These are phyloP conservation scores for Solanum hybrid DNA, from an alignment of 305 asterid species.

Conservation along the genomic window DNA sequence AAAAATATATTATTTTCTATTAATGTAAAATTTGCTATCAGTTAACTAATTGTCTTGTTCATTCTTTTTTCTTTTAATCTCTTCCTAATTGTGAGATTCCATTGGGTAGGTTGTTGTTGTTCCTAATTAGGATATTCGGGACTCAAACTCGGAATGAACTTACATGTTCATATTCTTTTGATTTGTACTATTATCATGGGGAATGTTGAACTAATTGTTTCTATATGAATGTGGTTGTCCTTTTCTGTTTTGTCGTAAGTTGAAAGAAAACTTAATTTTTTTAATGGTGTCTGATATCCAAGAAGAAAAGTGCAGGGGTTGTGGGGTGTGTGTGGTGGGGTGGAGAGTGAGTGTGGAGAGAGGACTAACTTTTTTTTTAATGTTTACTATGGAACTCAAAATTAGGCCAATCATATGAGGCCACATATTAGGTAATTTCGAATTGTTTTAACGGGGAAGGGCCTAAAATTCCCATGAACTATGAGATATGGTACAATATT, in stretches of 20 bases:
- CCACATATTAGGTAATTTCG: background rate
- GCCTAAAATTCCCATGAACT: background rate
- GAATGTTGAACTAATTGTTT: background rate
- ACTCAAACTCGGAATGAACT: background rate
- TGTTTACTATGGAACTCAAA: background rate
- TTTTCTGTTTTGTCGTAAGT: background rate
- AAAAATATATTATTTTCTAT: background rate
- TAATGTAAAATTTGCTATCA: background rate
- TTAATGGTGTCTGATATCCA: background rate
- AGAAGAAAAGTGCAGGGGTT: background rate
- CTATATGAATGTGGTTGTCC: background rate
- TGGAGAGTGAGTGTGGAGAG: background rate
- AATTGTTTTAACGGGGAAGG: background rate
- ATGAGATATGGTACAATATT: background rate
- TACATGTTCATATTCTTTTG: background rate
- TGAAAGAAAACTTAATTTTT: background rate
- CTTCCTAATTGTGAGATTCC: background rate
- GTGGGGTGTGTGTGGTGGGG: background rate
- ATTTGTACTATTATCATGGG: background rate
- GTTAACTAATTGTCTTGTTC: background rate
- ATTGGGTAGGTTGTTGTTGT: background rate
- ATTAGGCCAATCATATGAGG: background rate
- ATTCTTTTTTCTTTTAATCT: background rate
- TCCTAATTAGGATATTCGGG: background rate
- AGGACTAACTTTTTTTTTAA: background rate